Evolutionary conservation across 2,329 filamentous ascomycete genomes (phyloP), one percentile per base, ranked within the genome.

Genomic region (Dothideomycetidae sp.): DNA sequence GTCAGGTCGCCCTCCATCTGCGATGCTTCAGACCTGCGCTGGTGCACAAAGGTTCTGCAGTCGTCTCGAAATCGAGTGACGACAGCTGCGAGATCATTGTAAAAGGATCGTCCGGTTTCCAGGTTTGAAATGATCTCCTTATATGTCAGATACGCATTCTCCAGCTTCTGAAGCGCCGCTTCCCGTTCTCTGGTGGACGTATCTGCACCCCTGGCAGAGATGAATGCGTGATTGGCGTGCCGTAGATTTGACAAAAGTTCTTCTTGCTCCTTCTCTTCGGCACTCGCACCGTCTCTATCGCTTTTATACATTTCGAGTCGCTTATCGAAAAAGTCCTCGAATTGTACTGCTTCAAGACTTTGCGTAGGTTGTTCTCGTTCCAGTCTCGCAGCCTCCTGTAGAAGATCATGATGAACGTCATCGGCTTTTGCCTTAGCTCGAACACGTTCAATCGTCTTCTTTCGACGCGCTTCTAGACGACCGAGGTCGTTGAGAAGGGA

Each of bases 91-190:
- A 98, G 68, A 52, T 96, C 86, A 48, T 98, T 98, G 63, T 96
- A 98, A 55, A 98, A 98, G 55, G 90, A 94, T 37, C 88, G 70
- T 1, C 84, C 90, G 0, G 81, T 82, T 46, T 96, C 88, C 2
- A 94, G 68, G 53, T 96, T 93, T 46, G 74, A 82, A 40, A 93
- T 75, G 40, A 96, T 83, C 56, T 98, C 88, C 60, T 93, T 93
- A 64, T 96, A 96, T 60, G 88, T 92, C 58, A 85, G 76, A 55
- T 93, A 96, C 1, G 84, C 88, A 45, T 81, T 85, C 56, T 96
- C 88, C 7, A 98, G 66, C 44, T 72, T 75, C 58, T 98, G 90
- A 33, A 98, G 61, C 0, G 84, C 85, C 47, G 80, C 72, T 55
- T 96, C 88, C 10, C 90, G 75, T 52, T 93, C 85, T 42, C 68